phyloP scores from a whole-genome alignment of 2,329 filamentous ascomycete genomes.

The Trichoderma pleuroti region DNA sequence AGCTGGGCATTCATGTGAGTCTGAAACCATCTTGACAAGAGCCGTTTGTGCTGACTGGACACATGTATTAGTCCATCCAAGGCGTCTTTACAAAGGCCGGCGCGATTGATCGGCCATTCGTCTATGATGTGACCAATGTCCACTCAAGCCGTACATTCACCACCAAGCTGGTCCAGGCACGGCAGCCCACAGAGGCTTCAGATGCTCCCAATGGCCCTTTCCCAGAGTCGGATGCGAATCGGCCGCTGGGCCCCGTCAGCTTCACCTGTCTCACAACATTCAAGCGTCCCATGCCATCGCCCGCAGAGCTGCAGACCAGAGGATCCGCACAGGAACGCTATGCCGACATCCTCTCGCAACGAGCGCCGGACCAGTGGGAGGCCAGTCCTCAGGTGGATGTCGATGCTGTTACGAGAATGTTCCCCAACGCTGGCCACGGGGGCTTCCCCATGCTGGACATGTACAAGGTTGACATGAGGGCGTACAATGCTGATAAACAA shows the following conservation, averaged over 20 bases:
- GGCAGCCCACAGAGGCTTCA: constrained; percentile 44
- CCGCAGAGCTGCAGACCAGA: constrained; percentile 38
- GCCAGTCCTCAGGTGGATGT: constrained; percentile 46
- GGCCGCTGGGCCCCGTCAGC: constrained; percentile 41
- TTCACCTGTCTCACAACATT: constrained; percentile 54
- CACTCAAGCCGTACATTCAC: constrained; percentile 46
- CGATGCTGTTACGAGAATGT: constrained; percentile 34
- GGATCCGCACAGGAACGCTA: constrained; percentile 42
- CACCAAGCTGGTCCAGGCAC: constrained; percentile 47
- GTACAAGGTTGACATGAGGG: constrained; percentile 52
- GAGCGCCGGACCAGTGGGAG: constrained; percentile 42
- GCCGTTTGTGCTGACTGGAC: no score
- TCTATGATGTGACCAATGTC: constrained; percentile 48
- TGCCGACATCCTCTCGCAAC: constrained; percentile 36
- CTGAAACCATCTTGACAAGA: not conserved
- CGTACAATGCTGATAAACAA: constrained; percentile 41
- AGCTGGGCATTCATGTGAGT: constrained; percentile 39
- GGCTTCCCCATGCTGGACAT: constrained; percentile 50
- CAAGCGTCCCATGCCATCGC: constrained; percentile 39
- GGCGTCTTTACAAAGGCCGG: constrained; percentile 53
- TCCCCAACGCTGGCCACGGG: constrained; percentile 39
- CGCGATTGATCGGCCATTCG: constrained; percentile 47
- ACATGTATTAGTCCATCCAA: constrained; percentile 47
- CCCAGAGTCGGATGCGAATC: constrained; percentile 37
- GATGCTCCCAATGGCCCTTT: constrained; percentile 36